Base-by-base conservation (phyloP, 768 basidiomycete genomes). In the Leccinum uliginosum region DNA sequence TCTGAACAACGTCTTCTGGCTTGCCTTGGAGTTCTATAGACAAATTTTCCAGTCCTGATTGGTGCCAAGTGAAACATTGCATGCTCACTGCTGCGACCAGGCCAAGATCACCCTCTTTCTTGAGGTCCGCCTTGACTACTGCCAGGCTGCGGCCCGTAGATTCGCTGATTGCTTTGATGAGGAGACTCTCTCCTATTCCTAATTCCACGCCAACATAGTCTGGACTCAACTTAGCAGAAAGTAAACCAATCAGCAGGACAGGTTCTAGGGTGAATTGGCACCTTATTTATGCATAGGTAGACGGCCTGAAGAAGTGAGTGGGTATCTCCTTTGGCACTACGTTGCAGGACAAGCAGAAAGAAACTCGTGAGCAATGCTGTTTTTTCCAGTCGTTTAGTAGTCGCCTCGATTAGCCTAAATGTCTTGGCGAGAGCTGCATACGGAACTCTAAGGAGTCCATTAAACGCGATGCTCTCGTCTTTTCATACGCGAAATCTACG, bases 261-360 rank as follows among this genome's bases (percentile, higher is more conserved):
- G 12, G 29, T 49, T 32, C 2, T 35, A 27, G 34, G 12, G 50
- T 15, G 40, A 23, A 44, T 35, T 72, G 85, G 53, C 69, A 98
- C 94, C 58, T 94, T 79, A 68, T 99, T 99, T 68, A 98, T 98
- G 69, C 97, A 98, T 2, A 99, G 80, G 67, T 99, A 99, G 2
- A 99, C 88, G 1, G 86, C 84, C 65, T 94, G 91, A 6, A 98
- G 80, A 30, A 99, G 80, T 7, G 89, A 85, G 23, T 84, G 79
- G 5, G 78, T 78, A 58, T 93, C 90, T 35, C 81, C 86, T 53
- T 85, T 78, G 15, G 85, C 86, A 59, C 93, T 90, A 49, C 93
- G 78, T 68, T 87, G 87, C 54, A 98, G 94, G 29, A 98, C 92
- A 11, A 96, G 84, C 6, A 94, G 74, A 44, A 99, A 77, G 70